These are phyloP conservation scores for Roridomyces roridus DNA, from an alignment of 768 basidiomycete species.

Conservation along the genomic window DNA sequence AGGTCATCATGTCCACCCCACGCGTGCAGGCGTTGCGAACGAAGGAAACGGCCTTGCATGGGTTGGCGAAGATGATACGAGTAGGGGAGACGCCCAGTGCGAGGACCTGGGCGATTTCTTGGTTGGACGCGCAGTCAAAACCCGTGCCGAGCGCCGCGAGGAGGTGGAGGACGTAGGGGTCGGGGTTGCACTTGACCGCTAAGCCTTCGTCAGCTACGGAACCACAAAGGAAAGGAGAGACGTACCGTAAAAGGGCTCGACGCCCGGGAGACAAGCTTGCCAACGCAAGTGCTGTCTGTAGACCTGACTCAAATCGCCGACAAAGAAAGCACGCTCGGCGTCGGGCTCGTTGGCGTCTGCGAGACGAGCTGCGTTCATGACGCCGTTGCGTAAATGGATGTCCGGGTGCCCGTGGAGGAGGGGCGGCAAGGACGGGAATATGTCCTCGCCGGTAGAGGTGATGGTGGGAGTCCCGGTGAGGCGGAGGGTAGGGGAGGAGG, in stretches of 20 bases:
- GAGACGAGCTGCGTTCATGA: conserved; percentile 62
- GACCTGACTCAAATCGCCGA: conserved; percentile 89
- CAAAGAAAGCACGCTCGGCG: conserved; percentile 82
- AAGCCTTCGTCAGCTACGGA: conserved; percentile 71
- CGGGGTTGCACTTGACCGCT: conserved; percentile 97
- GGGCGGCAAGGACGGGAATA: conserved; percentile 24
- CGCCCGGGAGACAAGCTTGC: conserved; percentile 75
- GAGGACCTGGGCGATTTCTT: conserved; percentile 87
- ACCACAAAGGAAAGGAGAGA: conserved; percentile 40
- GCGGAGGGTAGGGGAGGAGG: conserved; percentile 70
- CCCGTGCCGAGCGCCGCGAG: conserved; percentile 90
- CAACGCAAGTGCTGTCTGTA: conserved; percentile 87
- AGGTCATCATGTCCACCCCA: conserved; percentile 94
- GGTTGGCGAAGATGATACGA: conserved; percentile 96
- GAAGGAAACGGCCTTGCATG: conserved; percentile 96
- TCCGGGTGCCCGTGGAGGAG: conserved; percentile 67
- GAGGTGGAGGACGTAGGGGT: conserved; percentile 90
- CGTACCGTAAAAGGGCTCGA: conserved; percentile 89
- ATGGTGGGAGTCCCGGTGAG: conserved; percentile 66
- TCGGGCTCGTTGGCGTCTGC: not conserved
- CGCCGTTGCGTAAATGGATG: conserved; percentile 76
- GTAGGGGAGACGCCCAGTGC: conserved; percentile 74
- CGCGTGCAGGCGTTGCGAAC: conserved; percentile 81
- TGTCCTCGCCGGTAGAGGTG: not conserved
- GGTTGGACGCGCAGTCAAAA: conserved; percentile 97